Base-by-base conservation (phyloP, 1,139 yeast genomes). In the Sugiyamaella paludigena region DNA sequence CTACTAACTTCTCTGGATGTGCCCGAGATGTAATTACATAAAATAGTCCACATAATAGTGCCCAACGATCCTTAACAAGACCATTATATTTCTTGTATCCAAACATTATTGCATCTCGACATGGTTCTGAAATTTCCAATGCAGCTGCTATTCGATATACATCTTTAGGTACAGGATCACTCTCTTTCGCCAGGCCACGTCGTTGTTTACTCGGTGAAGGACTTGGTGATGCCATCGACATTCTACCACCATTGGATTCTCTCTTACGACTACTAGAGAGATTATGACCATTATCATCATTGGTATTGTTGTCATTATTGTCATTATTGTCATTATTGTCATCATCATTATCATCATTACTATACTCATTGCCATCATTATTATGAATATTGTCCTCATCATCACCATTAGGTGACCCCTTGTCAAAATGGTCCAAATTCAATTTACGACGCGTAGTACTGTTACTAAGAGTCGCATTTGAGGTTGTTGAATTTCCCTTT, bases 61-160 rank as follows among this genome's bases (percentile, higher is more conserved):
- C 70, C 72, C 72, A 68, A 27, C 61, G 50, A 43, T 69, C 72
- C 36, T 63, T 63, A 7, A 68, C 71, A 10, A 68, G 59, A 13
- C 58, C 61, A 28, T 52, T 53, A 55, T 64, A 68, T 48, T 60
- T 61, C 35, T 49, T 51, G 49, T 60, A 67, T 7, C 69, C 68
- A 16, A 58, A 55, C 8, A 57, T 51, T 10, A 68, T 62, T 3
- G 71, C 69, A n/a, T 59, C 60, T 4, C 50, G 43, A 4, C 63
- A 59, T 8, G 52, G 49, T 2, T 51, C 45, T 6, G 54, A 48
- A 2, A 66, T 55, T 8, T 58, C 64, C 45, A 65, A 51, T 2
- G 55, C 56, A 4, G 42, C 54, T 30, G 62, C 58, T 4, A 66
- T 50, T 16, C 47, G 36, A 15, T 51, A 53, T 6, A 67, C 52